phyloP scores from a whole-genome alignment of 495 filamentous ascomycete species.

The Jackrogersella minutella region DNA sequence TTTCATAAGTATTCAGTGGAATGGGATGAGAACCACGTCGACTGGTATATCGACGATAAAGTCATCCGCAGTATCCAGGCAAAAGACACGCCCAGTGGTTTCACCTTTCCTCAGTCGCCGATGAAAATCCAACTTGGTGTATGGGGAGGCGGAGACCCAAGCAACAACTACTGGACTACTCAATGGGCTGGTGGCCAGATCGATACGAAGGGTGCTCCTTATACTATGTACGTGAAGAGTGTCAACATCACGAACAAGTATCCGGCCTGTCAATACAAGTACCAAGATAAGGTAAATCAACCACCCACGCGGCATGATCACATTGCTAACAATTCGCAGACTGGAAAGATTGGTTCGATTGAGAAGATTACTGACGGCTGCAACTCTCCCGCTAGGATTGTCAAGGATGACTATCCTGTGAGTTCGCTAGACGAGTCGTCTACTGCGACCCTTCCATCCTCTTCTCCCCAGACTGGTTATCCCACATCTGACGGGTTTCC shows the following conservation, averaged over 20 bases:
- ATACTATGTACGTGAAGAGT: conserved; percentile 70
- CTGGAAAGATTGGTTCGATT: conserved; percentile 36
- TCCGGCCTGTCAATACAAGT: conserved; percentile 57
- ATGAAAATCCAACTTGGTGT: conserved; percentile 77
- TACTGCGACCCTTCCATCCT: neutral
- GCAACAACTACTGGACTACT: conserved; percentile 55
- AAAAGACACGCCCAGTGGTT: conserved; percentile 60
- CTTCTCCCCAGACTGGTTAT: neutral
- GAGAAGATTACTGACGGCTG: conserved; percentile 39
- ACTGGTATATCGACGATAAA: conserved; percentile 83
- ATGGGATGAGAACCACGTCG: conserved; percentile 76
- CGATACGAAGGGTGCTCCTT: conserved; percentile 69
- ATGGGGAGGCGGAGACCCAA: conserved; percentile 76
- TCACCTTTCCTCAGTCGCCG: conserved; percentile 75
- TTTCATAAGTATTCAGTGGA: conserved; percentile 91
- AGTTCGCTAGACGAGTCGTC: conserved; percentile 7
- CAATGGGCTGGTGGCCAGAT: conserved; percentile 78
- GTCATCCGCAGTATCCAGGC: conserved; percentile 64
- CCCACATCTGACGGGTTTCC: conserved; percentile 1
- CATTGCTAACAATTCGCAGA: conserved; percentile 35
- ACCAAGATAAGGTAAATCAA: conserved; percentile 41
- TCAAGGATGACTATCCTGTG: conserved; percentile 24
- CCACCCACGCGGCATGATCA: neutral
- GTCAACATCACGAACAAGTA: conserved; percentile 60
- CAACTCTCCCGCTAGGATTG: conserved; percentile 13